phyloP scores from a whole-genome alignment of 331 rosid genomes.

The Pyrus hybrid region DNA sequence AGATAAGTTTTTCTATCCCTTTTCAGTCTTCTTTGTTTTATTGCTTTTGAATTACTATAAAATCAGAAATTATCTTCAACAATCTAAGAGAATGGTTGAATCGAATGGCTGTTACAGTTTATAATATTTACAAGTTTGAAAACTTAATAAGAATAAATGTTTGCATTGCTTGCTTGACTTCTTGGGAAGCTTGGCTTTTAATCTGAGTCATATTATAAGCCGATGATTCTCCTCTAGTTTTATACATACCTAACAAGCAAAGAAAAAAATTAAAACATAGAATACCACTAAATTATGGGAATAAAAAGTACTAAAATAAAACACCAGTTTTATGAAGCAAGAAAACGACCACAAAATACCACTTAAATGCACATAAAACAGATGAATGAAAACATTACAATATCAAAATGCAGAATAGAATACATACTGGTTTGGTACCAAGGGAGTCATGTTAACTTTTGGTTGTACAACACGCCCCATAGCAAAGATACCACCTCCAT shows the following conservation, averaged over 20 bases:
- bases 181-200: neutral
- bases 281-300: neutral
- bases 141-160: neutral
- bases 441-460: constrained; percentile 80
- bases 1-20: no score
- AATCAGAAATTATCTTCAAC: neutral
- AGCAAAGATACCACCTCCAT: constrained; percentile 97
- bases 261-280: neutral
- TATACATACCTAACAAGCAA: neutral
- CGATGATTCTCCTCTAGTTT: neutral
- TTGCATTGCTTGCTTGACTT: neutral
- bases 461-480: constrained; percentile 97
- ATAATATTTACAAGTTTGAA: neutral
- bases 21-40: neutral
- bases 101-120: neutral
- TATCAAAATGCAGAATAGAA: neutral
- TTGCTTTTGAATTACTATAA: neutral
- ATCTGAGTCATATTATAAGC: neutral
- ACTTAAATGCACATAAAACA: neutral
- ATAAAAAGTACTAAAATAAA: neutral
- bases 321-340: neutral
- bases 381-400: neutral
- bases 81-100: neutral
- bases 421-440: constrained; percentile 86
- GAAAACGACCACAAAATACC: neutral